These are phyloP conservation scores for Debaryomycetaceae sp. DNA, from an alignment of 1,139 yeast species.

Conservation along the genomic window DNA sequence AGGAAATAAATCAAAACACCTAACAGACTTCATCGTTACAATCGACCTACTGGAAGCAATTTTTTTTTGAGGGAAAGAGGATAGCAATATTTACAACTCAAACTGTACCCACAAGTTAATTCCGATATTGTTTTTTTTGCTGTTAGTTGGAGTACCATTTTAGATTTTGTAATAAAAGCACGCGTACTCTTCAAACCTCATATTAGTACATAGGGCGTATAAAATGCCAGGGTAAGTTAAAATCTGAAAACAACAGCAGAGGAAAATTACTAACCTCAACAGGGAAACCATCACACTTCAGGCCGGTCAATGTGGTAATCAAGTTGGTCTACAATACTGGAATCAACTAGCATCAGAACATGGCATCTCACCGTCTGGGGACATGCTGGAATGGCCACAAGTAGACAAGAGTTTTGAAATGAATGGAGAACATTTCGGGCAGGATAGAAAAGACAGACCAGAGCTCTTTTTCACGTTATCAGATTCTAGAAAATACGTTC, in stretches of 20 bases:
- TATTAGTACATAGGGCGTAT: neutral
- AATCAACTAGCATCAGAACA: constrained; percentile 84
- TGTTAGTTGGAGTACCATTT: too few relatives aligned
- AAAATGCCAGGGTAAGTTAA: constrained; percentile 29
- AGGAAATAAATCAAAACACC: neutral
- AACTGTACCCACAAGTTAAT: too few relatives aligned
- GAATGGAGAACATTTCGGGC: constrained; percentile 11
- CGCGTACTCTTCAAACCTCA: too few relatives aligned
- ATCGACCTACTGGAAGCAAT: too few relatives aligned
- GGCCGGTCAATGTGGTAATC: constrained; percentile 93
- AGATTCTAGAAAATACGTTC: constrained; percentile 74
- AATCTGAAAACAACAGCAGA: constrained; percentile 29
- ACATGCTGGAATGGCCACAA: constrained; percentile 26
- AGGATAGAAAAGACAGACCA: constrained; percentile 65
- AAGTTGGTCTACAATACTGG: constrained; percentile 93
- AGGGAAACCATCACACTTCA: constrained; percentile 44
- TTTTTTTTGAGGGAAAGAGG: too few relatives aligned
- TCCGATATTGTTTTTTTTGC: too few relatives aligned
- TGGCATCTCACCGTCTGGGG: constrained; percentile 78
- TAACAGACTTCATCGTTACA: neutral
- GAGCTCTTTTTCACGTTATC: constrained; percentile 80
- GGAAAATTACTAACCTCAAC: constrained; percentile 29
- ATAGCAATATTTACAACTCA: too few relatives aligned
- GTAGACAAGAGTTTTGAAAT: constrained; percentile 14
- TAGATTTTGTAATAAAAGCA: too few relatives aligned